Base-by-base conservation (phyloP, 2,329 filamentous ascomycete species). In the Alternaria rosae region DNA sequence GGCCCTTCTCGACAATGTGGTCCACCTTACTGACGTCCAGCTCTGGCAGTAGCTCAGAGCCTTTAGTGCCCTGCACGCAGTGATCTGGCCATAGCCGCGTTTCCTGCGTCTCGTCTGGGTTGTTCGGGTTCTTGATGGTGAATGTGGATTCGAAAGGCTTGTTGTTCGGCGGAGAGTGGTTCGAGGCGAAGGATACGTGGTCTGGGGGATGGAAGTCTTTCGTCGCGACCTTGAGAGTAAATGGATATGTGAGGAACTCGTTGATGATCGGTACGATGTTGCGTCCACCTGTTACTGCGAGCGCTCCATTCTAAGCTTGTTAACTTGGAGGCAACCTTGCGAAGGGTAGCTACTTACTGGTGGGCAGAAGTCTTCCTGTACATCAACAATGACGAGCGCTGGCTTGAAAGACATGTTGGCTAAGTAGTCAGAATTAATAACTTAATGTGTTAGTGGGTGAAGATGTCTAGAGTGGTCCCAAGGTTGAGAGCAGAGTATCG, bases 331-430 rank as follows among this genome's bases (percentile, higher is more conserved):
- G 23, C 42, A 26, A 8, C 30, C 41, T 45, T 56, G 4, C 23
- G 3, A 23, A 25, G 15, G 54, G 47, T 17, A 8, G 13, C 32
- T 23, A 64, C 89, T 82, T 82, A 95, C 93, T 12, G 94, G 93
- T 61, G 92, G 92, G 79, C 93, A 97, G 79, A 97, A 98, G 82
- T 98, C 94, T 79, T 97, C 91, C 80, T 98, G 95, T 75, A 97
- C 85, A 79, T 97, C 94, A 55, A 97, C 90, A 11, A 97, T 86
- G 50, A 97, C 79, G 38, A 91, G 79, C n/a, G 88, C 88, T 45
- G 88, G 85, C 53, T 72, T 75, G 65, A 76, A 79, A 17, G 71
- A 35, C 74, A 76, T 76, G 20, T 12, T 65, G 20, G n/a, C 4
- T 44, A 32, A n/a, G 15, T 42, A 13, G 11, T 25, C 11, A 38